Evolutionary conservation across 2,329 filamentous ascomycete genomes (phyloP).

Genomic region (Aspergillus novofumigatus): DNA sequence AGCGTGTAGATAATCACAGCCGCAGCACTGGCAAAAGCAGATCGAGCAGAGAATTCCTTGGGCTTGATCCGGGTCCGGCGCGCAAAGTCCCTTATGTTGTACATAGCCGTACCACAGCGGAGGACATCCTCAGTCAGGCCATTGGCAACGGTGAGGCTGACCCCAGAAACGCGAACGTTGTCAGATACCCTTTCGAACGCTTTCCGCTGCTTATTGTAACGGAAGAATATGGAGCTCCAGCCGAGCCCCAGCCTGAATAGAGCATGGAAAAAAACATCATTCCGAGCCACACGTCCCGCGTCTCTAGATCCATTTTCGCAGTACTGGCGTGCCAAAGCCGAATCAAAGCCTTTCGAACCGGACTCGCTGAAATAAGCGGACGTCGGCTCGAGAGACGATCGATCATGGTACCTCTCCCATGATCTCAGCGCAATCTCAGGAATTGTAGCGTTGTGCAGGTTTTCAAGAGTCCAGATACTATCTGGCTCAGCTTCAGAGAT

Average conservation of each 20-base stretch:
- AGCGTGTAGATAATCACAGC: slow-evolving; percentile 35
- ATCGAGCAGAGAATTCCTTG: slow-evolving; percentile 28
- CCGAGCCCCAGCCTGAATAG: slow-evolving; percentile 41
- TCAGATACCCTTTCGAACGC: slow-evolving; percentile 40
- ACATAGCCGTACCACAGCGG: slow-evolving; percentile 36
- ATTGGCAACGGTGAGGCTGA: slow-evolving; percentile 43
- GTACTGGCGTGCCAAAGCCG: slow-evolving; percentile 28
- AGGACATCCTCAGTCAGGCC: slow-evolving; percentile 28
- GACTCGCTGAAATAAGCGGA: slow-evolving; percentile 44
- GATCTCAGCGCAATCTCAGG: slow-evolving; percentile 25
- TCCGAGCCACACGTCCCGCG: slow-evolving; percentile 29
- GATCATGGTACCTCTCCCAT: slow-evolving; percentile 41
- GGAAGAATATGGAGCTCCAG: slow-evolving; percentile 43
- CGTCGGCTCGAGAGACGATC: slow-evolving; percentile 25
- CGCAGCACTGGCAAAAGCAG: slow-evolving; percentile 31
- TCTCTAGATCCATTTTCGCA: slow-evolving; percentile 16
- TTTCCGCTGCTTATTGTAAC: slow-evolving; percentile 32
- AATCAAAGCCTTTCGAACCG: slow-evolving; percentile 37
- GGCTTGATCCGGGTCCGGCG: slow-evolving; percentile 22
- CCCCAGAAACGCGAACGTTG: slow-evolving; percentile 48
- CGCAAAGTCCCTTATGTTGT: slow-evolving; percentile 34
- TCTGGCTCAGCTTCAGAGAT: slow-evolving; percentile 12
- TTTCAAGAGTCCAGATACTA: slow-evolving; percentile 35
- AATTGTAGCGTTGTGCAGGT: slow-evolving; percentile 12
- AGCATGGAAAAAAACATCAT: slow-evolving; percentile 37